Evolutionary conservation across 2,329 filamentous ascomycete species (phyloP), one percentile per base, ranked within the genome.

Genomic region (Trichophaea hybrida): DNA sequence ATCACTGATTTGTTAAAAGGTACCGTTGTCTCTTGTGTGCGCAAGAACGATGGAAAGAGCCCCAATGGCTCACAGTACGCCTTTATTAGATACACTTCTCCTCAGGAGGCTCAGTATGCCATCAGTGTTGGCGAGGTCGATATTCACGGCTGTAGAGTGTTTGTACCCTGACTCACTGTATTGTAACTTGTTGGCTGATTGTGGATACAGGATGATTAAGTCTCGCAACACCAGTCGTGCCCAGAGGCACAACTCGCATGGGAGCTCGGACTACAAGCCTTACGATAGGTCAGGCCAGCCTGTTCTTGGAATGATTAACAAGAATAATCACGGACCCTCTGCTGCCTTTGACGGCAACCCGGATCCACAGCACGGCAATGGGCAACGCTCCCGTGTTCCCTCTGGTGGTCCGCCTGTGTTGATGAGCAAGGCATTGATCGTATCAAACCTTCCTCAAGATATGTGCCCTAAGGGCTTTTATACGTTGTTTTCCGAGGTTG

Each of bases 381-480:
- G 15, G 12, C 48, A 33, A 17, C 48, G 31, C 13, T 17, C 15
- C 31, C 48, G 31, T n/a, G 31, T n/a, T 13, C 6, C 13, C 48
- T 31, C 48, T 31, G 37, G n/a, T 54, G 48, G 48, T 13, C 51
- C 51, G 37, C 55, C 43, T 17, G 43, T 50, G 5, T 35, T 57
- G 24, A 48, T 66, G 61, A 66, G 64, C 34, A 66, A 65, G 48
- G 58, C 58, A 7, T 38, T 66, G 2, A 59, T 48, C 34, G 65
- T 66, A 55, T 61, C 64, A n/a, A 65, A 65, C 35, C 31, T 66
- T 8, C 65, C 65, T 6, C 50, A 58, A n/a, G 64, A 66, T 54
- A 66, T 66, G 65, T 57, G 59, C 37, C 65, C 65, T 4, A 64
- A 66, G 51, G 62, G 64, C 17, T 52, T 66, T 24, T 66, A 58